Percentiles rank a stretch among this genome's conserved stretches.
phyloP scores from a whole-genome alignment of 2,329 filamentous ascomycete genomes.

The Penicillium sp. region DNA sequence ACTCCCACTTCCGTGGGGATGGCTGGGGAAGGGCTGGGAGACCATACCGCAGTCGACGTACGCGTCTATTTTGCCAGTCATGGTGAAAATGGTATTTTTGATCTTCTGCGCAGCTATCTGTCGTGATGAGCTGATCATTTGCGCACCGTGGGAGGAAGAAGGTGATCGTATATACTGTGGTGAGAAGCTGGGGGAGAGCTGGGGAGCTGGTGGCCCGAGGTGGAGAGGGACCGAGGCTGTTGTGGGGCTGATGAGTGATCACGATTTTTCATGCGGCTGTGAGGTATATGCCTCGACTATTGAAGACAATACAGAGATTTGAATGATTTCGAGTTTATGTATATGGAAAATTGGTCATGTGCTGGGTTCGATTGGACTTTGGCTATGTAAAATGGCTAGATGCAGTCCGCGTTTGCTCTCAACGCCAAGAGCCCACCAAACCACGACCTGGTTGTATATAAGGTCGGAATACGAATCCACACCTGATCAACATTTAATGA shows the following conservation, averaged over 20 bases:
- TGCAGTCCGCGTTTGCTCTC: too few species aligned
- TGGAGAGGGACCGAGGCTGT: slow-evolving; percentile 25
- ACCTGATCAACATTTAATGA: too few species aligned
- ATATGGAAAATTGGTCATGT: too few species aligned
- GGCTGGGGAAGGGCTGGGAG: not conserved
- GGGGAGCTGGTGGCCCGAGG: slow-evolving; percentile 14
- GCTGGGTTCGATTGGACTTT: too few species aligned
- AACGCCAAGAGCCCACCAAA: too few species aligned
- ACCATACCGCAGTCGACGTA: slow-evolving; percentile 28
- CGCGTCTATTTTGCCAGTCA: slow-evolving; percentile 27
- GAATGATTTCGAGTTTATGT: too few species aligned
- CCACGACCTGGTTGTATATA: too few species aligned
- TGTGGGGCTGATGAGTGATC: slow-evolving; percentile 29
- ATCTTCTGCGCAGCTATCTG: not conserved
- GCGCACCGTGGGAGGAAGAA: not conserved
- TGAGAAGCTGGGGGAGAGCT: not conserved
- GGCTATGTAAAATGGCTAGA: too few species aligned
- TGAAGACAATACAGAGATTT: too few species aligned
- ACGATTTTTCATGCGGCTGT: slow-evolving; percentile 3
- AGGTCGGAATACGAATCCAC: too few species aligned
- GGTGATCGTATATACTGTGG: slow-evolving; percentile 7
- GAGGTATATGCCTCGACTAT: not conserved
- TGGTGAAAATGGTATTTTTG: slow-evolving; percentile 2
- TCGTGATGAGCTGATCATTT: slow-evolving; percentile 6
- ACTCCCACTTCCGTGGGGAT: not conserved